Conservation (phyloP, 164 flowering plant species). For the Pachysandra terminalis region DNA sequence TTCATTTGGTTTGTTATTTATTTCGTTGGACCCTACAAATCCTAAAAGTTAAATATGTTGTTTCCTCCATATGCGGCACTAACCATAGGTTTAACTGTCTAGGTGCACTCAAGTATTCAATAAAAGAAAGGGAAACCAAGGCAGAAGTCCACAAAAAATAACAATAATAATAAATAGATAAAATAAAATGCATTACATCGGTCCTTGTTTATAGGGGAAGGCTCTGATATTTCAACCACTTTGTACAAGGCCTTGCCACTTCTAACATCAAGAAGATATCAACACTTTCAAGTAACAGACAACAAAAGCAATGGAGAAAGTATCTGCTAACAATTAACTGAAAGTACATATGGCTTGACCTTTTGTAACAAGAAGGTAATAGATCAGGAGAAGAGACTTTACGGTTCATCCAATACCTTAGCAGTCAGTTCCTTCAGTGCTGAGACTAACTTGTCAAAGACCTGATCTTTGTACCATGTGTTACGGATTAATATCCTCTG, state of each 20-base stretch:
- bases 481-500: conserved; percentile 77
- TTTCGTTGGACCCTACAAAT: too few relatives aligned
- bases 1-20: too few relatives aligned
- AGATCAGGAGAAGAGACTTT: conserved; percentile 5
- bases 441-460: conserved; percentile 63
- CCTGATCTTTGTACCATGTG: conserved; percentile 56
- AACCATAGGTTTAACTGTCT: too few relatives aligned
- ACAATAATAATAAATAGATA: too few relatives aligned
- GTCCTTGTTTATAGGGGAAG: too few relatives aligned
- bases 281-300: background rate
- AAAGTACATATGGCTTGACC: background rate
- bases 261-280: background rate
- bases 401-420: conserved; percentile 45
- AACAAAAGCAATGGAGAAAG: background rate
- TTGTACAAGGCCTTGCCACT: background rate
- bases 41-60: too few relatives aligned
- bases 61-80: too few relatives aligned
- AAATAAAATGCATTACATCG: too few relatives aligned
- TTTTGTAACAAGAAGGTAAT: background rate
- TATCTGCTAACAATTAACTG: background rate
- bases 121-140: too few relatives aligned
- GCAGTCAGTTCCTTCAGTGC: conserved; percentile 66
- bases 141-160: too few relatives aligned
- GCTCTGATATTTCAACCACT: background rate
- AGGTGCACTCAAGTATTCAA: too few relatives aligned